Conservation (phyloP, 441 rosid species). For the Populus trichocarpa region DNA sequence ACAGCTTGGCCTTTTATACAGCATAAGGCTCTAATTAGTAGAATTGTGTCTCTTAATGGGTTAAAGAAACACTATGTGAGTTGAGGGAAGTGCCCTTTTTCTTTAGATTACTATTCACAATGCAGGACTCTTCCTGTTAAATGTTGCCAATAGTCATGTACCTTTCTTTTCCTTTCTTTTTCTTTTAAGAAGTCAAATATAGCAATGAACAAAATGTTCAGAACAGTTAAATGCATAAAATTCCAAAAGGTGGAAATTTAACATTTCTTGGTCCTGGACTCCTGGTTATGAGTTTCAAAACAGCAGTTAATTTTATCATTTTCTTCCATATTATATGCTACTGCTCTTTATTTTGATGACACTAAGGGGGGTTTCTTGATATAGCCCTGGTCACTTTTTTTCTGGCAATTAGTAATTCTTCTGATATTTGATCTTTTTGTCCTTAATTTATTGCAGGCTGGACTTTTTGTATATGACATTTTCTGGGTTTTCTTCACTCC, state of each 20-base stretch:
- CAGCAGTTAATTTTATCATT: background rate
- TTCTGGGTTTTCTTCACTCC: slow-evolving; percentile 99
- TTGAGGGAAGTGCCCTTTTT: background rate
- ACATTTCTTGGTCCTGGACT: background rate
- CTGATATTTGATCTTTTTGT: background rate
- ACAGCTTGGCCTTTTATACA: background rate
- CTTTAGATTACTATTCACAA: background rate
- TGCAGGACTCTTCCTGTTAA: background rate
- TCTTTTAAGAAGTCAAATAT: background rate
- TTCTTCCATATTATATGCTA: background rate
- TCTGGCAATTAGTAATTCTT: background rate
- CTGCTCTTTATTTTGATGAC: background rate
- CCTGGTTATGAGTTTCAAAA: background rate
- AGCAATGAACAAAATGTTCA: background rate
- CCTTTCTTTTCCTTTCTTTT: background rate
- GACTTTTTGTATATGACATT: slow-evolving; percentile 91
- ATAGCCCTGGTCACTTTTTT: background rate
- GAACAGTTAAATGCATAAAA: background rate
- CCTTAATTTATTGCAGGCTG: slow-evolving; percentile 51
- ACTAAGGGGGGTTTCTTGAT: background rate
- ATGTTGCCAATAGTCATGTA: background rate
- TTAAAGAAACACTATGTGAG: background rate
- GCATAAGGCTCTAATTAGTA: background rate
- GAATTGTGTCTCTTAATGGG: background rate
- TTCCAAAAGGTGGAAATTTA: background rate